A percentile compares a stretch with the other conserved stretches of the same genome.
Evolutionary conservation across 257 asterid species (phyloP).

Genomic region (Galeopsis tetrahit): DNA sequence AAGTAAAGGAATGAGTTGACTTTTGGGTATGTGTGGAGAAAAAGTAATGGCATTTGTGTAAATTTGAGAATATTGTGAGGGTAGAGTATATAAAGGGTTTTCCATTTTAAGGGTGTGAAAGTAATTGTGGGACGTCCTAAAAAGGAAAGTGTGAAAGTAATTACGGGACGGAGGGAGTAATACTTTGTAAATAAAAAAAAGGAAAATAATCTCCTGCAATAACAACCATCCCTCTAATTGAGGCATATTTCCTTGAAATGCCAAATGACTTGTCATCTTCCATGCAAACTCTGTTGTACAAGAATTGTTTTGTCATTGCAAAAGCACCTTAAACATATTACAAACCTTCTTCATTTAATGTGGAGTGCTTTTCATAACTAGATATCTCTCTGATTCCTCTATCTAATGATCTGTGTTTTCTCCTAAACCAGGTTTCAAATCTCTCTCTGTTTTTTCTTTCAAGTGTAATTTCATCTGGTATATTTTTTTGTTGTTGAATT

Average conservation of each 20-base stretch:
- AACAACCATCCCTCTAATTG: constrained; percentile 27
- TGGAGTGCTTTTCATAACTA: constrained; percentile 8
- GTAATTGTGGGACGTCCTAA: too few relatives aligned
- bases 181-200: too few relatives aligned
- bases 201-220: constrained; percentile 5
- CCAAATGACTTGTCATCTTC: constrained; percentile 12
- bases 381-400: neutral
- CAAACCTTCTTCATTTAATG: constrained; percentile 7
- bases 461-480: constrained; percentile 1
- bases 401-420: neutral
- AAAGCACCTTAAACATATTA: neutral
- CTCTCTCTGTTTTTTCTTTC: neutral
- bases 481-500: neutral
- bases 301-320: neutral
- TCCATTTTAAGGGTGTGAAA: too few relatives aligned
- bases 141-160: too few relatives aligned
- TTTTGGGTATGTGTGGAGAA: too few relatives aligned
- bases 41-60: too few relatives aligned
- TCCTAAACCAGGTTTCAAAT: neutral
- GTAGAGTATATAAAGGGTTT: too few relatives aligned
- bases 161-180: too few relatives aligned
- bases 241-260: constrained; percentile 12
- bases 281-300: neutral
- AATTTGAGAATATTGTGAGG: too few relatives aligned
- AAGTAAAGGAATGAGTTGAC: too few relatives aligned